A percentile compares a stretch with the other conserved stretches of the same genome.
Conservation (phyloP, 2,329 filamentous ascomycete genomes). For the Didymella arachidicola region DNA sequence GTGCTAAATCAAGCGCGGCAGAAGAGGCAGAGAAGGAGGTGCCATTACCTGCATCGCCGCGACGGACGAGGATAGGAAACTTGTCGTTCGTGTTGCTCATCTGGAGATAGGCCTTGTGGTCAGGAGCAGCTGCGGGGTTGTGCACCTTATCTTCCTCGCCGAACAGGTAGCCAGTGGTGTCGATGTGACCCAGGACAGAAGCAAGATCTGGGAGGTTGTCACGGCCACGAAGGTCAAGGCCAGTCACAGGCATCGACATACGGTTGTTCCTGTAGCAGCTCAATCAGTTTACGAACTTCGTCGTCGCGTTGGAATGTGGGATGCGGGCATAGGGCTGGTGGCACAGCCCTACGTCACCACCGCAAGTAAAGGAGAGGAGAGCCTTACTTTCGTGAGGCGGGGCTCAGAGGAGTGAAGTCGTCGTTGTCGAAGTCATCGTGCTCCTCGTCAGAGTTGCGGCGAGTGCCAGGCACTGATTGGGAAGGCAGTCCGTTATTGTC, state of each 20-base stretch:
- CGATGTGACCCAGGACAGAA: conserved; percentile 76
- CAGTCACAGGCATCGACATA: conserved; percentile 91
- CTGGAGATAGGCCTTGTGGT: conserved; percentile 73
- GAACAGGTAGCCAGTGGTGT: conserved; percentile 86
- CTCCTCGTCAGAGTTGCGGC: conserved; percentile 86
- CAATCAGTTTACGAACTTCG: conserved; percentile 25
- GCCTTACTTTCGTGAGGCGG: conserved; percentile 49
- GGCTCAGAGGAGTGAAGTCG: conserved; percentile 53
- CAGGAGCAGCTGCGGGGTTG: conserved; percentile 65
- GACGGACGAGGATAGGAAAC: conserved; percentile 83
- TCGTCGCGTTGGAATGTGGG: conserved; percentile 33
- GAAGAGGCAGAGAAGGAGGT: conserved; percentile 80
- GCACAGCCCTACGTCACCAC: conserved; percentile 12
- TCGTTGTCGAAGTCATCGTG: conserved; percentile 87
- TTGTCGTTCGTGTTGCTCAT: conserved; percentile 80
- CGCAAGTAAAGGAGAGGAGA: conserved; percentile 8
- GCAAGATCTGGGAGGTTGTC: conserved; percentile 55
- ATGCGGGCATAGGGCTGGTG: conserved; percentile 24
- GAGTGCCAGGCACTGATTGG: conserved; percentile 83
- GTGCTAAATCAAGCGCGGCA: conserved; percentile 80
- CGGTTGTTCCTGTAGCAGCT: conserved; percentile 72
- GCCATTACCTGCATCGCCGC: conserved; percentile 63
- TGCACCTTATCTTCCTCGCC: conserved; percentile 68
- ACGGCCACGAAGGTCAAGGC: conserved; percentile 71
- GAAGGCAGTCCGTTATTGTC: conserved; percentile 74